phyloP scores from a whole-genome alignment of 2,329 filamentous ascomycete species.

The Purpureocillium lavendulum region DNA sequence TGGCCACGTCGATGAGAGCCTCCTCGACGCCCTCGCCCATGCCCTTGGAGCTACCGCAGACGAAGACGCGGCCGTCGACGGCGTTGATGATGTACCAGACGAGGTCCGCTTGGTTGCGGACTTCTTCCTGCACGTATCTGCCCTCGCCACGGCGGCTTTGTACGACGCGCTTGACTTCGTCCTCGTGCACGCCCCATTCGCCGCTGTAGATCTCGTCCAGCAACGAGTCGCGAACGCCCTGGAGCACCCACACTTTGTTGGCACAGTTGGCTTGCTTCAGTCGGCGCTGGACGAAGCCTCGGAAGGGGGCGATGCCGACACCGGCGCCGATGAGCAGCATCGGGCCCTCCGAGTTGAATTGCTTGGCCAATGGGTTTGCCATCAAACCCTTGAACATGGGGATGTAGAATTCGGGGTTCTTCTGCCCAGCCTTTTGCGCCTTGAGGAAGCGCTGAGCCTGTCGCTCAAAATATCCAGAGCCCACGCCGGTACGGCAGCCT shows the following conservation, averaged over 20 bases:
- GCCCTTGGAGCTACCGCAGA: conserved; percentile 88
- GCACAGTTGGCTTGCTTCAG: conserved; percentile 92
- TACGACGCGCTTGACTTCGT: conserved; percentile 74
- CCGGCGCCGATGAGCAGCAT: conserved; percentile 97
- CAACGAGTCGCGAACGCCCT: conserved; percentile 87
- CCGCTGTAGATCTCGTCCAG: conserved; percentile 95
- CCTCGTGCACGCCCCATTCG: conserved; percentile 90
- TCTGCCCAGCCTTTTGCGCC: conserved; percentile 53
- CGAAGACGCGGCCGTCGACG: conserved; percentile 91
- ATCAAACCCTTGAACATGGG: conserved; percentile 99
- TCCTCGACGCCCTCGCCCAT: conserved; percentile 96
- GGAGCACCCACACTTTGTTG: conserved; percentile 96
- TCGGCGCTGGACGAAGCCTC: conserved; percentile 90
- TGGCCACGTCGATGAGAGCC: conserved; percentile 81
- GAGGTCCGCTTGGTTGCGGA: conserved; percentile 82
- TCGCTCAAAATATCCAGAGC: conserved; percentile 88
- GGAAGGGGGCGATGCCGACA: conserved; percentile 94
- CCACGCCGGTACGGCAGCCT: conserved; percentile 70
- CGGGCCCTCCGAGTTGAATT: conserved; percentile 88
- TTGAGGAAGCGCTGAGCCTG: conserved; percentile 66
- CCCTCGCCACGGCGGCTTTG: conserved; percentile 70
- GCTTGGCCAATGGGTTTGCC: conserved; percentile 87
- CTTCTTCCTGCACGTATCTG: conserved; percentile 94
- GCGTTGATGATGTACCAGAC: conserved; percentile 98
- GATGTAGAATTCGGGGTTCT: conserved; percentile 57